A percentile compares a stretch with the other conserved stretches of the same genome.
These are phyloP conservation scores for Globisporangium ultimum DNA, from an alignment of 352 stramenopile species.

Conservation along the genomic window DNA sequence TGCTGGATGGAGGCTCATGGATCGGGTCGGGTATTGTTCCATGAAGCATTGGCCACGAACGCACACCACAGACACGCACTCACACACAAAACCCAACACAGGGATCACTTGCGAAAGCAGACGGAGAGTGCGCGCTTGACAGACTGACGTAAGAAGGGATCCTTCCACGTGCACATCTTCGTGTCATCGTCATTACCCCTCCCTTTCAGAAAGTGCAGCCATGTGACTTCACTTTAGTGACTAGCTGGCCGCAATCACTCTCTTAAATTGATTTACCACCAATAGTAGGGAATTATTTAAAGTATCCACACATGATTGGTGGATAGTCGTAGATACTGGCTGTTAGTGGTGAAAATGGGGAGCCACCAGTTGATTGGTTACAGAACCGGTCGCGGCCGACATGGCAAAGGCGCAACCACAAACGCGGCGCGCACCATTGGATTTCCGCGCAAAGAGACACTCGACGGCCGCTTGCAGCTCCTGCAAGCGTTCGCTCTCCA, in stretches of 20 bases:
- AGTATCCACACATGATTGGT: neutral
- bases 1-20: too few species aligned
- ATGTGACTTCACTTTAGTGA: neutral
- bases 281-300: neutral
- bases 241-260: neutral
- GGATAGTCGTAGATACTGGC: neutral
- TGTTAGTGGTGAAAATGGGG: neutral
- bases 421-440: slow-evolving; percentile 4
- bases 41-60: too few species aligned
- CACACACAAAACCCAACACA: too few species aligned
- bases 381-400: neutral
- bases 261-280: neutral
- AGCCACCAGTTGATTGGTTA: slow-evolving; percentile 1
- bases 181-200: neutral
- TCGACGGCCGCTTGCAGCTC: neutral
- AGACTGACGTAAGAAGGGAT: too few species aligned
- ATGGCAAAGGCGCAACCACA: neutral
- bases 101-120: too few species aligned
- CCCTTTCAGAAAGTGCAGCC: neutral
- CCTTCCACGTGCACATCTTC: neutral
- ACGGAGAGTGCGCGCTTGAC: too few species aligned
- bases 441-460: slow-evolving; percentile 10
- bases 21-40: too few species aligned
- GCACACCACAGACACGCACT: too few species aligned
- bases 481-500: neutral